Percentiles rank a stretch among this genome's conserved stretches.
Conservation (phyloP, 352 stramenopile species). For the Pilasporangium apinafurcum region DNA sequence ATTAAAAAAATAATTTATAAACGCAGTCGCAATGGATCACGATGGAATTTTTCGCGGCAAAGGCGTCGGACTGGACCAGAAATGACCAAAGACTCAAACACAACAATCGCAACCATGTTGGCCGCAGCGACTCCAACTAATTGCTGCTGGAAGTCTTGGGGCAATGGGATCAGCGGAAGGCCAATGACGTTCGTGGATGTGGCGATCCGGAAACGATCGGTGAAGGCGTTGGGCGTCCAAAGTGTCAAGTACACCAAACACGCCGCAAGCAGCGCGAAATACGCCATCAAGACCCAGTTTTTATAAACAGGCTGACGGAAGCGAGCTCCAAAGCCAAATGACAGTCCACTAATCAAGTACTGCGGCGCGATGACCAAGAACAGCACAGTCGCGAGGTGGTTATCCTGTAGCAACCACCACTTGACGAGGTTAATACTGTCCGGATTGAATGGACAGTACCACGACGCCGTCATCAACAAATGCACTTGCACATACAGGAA, state of each 20-base stretch:
- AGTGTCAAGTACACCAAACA: conserved; percentile 36
- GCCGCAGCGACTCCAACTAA: conserved; percentile 11
- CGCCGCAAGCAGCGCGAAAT: conserved; percentile 14
- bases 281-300: conserved; percentile 28
- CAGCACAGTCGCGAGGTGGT: conserved; percentile 14
- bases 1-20: conserved; percentile 16
- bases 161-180: conserved; percentile 34
- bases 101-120: conserved; percentile 18
- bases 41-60: conserved; percentile 14
- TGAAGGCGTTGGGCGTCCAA: conserved; percentile 25
- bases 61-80: conserved; percentile 16
- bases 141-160: conserved; percentile 18
- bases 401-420: conserved; percentile 30
- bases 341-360: conserved; percentile 12
- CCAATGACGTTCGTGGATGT: conserved; percentile 45
- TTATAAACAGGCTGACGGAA: conserved; percentile 37
- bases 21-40: conserved; percentile 13
- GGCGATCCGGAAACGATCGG: conserved; percentile 39
- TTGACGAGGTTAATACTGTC: conserved; percentile 25
- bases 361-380: conserved; percentile 18
- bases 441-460: conserved; percentile 31
- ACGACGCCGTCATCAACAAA: conserved; percentile 14
- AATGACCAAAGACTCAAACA: conserved; percentile 27
- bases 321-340: conserved; percentile 29
- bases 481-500: conserved; percentile 27